Evolutionary conservation across 345 rosid genomes (phyloP).

Genomic region (Lepidium didymum): DNA sequence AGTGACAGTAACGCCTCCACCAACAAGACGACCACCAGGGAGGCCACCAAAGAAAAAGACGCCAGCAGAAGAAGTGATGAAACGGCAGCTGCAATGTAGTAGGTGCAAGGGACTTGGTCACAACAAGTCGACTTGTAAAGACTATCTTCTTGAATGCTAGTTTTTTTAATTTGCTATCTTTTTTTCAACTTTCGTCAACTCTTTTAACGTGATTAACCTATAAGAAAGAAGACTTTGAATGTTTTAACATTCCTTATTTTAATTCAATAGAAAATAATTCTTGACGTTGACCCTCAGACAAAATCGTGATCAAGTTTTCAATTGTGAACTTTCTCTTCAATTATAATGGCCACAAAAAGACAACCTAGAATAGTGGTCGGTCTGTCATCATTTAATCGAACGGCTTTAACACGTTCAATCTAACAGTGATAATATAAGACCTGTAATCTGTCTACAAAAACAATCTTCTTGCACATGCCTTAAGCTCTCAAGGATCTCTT

Average conservation of each 20-base stretch:
- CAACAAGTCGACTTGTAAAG: constrained; percentile 97
- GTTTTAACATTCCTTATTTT: neutral
- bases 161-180: neutral
- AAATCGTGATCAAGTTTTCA: neutral
- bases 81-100: constrained; percentile 93
- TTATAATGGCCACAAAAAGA: neutral
- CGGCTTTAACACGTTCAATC: neutral
- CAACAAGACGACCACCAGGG: constrained; percentile 76
- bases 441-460: too few species aligned
- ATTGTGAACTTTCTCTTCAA: neutral
- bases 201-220: neutral
- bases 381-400: neutral
- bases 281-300: neutral
- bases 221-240: constrained; percentile 1
- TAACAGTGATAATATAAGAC: too few species aligned
- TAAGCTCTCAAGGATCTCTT: too few species aligned
- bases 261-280: neutral
- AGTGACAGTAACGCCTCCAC: constrained; percentile 83
- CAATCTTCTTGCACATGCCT: too few species aligned
- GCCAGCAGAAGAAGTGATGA: constrained; percentile 54
- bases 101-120: constrained; percentile 96
- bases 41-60: constrained; percentile 68
- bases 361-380: too few species aligned
- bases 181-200: constrained; percentile 1
- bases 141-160: constrained; percentile 37